Evolutionary conservation across 176 grass and related monocot genomes (phyloP), one percentile per base, ranked within the genome.

Genomic region (Carex scoparia): DNA sequence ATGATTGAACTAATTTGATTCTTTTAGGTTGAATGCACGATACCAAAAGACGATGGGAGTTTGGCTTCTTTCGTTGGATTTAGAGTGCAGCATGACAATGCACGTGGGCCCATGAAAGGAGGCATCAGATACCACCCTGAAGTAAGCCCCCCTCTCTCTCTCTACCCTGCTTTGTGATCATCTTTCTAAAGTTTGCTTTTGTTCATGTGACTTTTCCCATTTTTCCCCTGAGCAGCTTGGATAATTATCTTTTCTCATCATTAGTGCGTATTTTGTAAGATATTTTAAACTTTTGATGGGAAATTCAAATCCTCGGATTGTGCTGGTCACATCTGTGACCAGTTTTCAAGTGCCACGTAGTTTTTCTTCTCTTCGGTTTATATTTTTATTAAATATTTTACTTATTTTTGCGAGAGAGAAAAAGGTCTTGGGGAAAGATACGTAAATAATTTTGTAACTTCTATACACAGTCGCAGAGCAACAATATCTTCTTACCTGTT

Each of bases 31-130:
- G 96, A 98, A 92, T 98, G 96, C 81, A 94, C 96, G 49, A 95
- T 98, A 81, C 96, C 96, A 42, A 98, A 87, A 86, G 96, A 98
- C 70, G 91, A 95, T 89, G 96, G 96, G 54, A 95, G 81, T 13
- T 90, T 98, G 81, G 88, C 89, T 31, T 91, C 96, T 35, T 98
- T 86, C 80, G 69, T 98, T 5, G 96, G 96, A 0, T 98, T 98
- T 87, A 94, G 96, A 75, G 93, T 98, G 35, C 96, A 98, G 82
- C 96, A 98, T 79, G 96, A 98, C 63, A 98, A 98, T 85, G 83
- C 96, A 81, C 90, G 96, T 59, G 95, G 95, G 1, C 96, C 96
- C 23, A 98, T 98, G 96, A 98, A 98, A 87, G 96, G 96, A 71
- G 96, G 96, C 15, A 98, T 98, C 77, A 92, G 96, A 73, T 98